These are phyloP conservation scores for Heterobasidion irregulare DNA, from an alignment of 1,284 basidiomycete genomes.

Conservation along the genomic window DNA sequence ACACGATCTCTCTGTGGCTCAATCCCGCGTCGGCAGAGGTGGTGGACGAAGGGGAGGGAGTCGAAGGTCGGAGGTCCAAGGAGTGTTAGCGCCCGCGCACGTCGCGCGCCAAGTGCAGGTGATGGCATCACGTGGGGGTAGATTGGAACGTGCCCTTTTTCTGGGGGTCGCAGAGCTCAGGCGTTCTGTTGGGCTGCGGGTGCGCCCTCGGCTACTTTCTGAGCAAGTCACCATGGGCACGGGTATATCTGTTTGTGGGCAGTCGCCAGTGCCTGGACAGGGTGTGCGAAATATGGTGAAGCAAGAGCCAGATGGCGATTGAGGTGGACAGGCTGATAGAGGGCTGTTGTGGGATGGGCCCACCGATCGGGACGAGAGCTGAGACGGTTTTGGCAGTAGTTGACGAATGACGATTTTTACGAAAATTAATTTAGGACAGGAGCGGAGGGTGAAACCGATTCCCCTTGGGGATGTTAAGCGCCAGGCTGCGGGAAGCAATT, in stretches of 20 bases:
- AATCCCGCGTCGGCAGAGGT: not conserved
- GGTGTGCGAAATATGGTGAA: not conserved
- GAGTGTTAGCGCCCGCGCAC: slow-evolving; percentile 5
- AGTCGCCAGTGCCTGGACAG: not conserved
- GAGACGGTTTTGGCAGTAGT: too few species aligned
- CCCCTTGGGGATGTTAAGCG: too few species aligned
- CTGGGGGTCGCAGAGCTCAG: not conserved
- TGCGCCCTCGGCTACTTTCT: not conserved
- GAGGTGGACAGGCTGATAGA: too few species aligned
- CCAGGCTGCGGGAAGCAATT: too few species aligned
- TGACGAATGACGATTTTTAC: too few species aligned
- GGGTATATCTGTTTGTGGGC: not conserved
- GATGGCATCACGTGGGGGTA: not conserved
- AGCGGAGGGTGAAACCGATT: too few species aligned
- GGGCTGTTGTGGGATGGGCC: too few species aligned
- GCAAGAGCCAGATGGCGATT: too few species aligned
- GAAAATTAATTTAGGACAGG: too few species aligned
- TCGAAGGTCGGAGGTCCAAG: not conserved
- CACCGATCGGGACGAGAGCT: too few species aligned
- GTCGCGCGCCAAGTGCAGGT: slow-evolving; percentile 3
- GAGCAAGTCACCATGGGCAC: not conserved
- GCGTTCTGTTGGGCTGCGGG: not conserved
- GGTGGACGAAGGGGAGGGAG: not conserved
- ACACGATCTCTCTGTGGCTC: not conserved
- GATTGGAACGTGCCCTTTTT: not conserved